Evolutionary conservation across 306 rosid genomes (phyloP).

Genomic region (Cicer chorassanicum): DNA sequence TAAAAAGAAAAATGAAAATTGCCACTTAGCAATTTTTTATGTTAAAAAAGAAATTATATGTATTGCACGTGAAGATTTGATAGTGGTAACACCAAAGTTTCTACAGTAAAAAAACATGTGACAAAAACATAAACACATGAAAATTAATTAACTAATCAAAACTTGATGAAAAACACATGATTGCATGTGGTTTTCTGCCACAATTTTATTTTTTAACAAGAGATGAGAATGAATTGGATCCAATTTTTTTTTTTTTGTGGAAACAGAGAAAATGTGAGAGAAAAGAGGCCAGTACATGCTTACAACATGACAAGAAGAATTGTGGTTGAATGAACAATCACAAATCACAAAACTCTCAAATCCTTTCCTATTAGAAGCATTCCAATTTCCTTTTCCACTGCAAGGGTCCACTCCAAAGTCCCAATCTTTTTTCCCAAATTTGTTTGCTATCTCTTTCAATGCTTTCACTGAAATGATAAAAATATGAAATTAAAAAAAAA

Average conservation of each 20-base stretch:
- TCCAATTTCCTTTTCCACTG: constrained; percentile 75
- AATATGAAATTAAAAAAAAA: background rate
- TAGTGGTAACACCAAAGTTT: constrained; percentile 36
- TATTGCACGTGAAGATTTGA: constrained; percentile 31
- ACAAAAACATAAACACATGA: background rate
- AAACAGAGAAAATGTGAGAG: background rate
- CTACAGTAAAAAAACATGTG: constrained; percentile 2
- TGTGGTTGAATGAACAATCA: constrained; percentile 66
- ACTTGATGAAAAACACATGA: constrained; percentile 37
- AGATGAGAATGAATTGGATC: too few relatives aligned
- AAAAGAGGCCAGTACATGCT: constrained; percentile 55
- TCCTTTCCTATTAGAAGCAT: constrained; percentile 50
- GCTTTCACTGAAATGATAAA: constrained; percentile 61
- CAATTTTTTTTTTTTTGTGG: too few relatives aligned
- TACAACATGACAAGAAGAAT: constrained; percentile 80
- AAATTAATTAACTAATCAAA: constrained; percentile 18
- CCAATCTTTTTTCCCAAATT: constrained; percentile 88
- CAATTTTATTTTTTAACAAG: background rate
- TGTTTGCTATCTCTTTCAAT: constrained; percentile 72
- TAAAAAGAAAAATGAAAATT: background rate
- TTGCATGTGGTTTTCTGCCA: constrained; percentile 45
- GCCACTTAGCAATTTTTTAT: background rate
- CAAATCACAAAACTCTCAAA: constrained; percentile 65
- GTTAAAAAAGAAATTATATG: background rate
- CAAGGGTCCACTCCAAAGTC: constrained; percentile 80